These are phyloP conservation scores for Coniochaeta sp. DNA, from an alignment of 2,329 filamentous ascomycete species.

Conservation along the genomic window DNA sequence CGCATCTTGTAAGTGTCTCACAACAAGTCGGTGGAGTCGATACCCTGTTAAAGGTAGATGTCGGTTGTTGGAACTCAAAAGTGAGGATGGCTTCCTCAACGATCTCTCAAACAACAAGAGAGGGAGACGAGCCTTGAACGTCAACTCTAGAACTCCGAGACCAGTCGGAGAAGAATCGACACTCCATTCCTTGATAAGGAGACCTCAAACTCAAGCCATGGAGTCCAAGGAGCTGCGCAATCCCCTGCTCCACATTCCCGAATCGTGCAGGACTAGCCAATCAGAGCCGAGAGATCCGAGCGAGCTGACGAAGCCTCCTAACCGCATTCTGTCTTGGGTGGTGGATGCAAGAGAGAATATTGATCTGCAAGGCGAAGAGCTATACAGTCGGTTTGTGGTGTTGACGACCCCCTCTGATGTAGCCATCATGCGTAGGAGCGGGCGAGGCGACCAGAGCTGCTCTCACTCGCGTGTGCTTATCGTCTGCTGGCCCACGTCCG, in stretches of 20 bases:
- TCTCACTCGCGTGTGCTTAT: too few species aligned
- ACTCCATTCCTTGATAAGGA: background rate
- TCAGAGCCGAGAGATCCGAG: background rate
- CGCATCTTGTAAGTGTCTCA: conserved; percentile 20
- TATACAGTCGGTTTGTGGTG: too few species aligned
- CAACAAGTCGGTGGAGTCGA: background rate
- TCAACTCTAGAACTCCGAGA: background rate
- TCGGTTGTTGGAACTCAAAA: background rate
- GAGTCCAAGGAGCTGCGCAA: background rate
- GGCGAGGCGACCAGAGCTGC: too few species aligned
- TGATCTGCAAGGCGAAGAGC: too few species aligned
- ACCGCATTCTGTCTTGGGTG: background rate
- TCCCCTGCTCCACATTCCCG: background rate
- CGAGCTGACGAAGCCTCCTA: background rate
- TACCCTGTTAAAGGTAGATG: background rate
- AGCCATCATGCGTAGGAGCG: too few species aligned
- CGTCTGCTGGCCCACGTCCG: too few species aligned
- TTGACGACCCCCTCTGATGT: too few species aligned
- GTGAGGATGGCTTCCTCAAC: background rate
- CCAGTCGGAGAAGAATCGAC: background rate
- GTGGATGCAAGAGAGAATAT: background rate
- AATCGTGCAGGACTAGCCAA: background rate
- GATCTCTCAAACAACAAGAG: background rate
- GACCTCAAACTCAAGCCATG: background rate
- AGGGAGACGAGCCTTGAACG: background rate